Percentiles rank a stretch among this genome's conserved stretches.
These are phyloP conservation scores for Sclerotinia nivalis DNA, from an alignment of 2,329 filamentous ascomycete species.

Conservation along the genomic window DNA sequence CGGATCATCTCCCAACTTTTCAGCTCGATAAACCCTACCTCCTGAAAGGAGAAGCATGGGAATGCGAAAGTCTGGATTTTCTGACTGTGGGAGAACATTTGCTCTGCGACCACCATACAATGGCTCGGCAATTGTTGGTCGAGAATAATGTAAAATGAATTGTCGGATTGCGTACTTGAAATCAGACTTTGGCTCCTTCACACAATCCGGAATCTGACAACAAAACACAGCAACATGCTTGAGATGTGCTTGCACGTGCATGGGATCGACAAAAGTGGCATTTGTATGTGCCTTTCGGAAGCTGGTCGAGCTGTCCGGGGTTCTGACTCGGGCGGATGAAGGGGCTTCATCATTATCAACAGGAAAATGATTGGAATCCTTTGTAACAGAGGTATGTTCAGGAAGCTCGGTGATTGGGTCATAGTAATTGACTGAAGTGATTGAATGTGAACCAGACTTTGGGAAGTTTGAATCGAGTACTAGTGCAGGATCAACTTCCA, in stretches of 20 bases:
- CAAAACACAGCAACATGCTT: background rate
- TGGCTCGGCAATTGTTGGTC: background rate
- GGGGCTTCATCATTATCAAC: background rate
- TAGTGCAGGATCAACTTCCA: background rate
- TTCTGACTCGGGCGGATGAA: background rate
- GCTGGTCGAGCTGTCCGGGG: no score
- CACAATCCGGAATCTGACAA: background rate
- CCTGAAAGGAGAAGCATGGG: conserved; percentile 7
- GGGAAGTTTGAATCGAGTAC: background rate
- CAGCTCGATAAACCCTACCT: background rate
- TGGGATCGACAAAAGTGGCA: background rate
- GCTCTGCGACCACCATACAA: background rate
- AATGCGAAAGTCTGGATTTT: background rate
- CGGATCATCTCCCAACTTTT: background rate
- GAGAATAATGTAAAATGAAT: background rate
- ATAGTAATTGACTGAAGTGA: background rate
- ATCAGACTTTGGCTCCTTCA: background rate
- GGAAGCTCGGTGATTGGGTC: background rate
- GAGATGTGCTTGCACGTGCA: background rate
- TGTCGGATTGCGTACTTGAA: background rate
- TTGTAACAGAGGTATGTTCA: background rate
- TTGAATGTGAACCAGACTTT: background rate
- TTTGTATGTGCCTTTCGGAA: background rate
- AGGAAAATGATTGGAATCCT: background rate
- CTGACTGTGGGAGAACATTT: background rate